Conservation (phyloP, 225 moss, liverwort and hornwort genomes). For the Thuidium tamariscinum region DNA sequence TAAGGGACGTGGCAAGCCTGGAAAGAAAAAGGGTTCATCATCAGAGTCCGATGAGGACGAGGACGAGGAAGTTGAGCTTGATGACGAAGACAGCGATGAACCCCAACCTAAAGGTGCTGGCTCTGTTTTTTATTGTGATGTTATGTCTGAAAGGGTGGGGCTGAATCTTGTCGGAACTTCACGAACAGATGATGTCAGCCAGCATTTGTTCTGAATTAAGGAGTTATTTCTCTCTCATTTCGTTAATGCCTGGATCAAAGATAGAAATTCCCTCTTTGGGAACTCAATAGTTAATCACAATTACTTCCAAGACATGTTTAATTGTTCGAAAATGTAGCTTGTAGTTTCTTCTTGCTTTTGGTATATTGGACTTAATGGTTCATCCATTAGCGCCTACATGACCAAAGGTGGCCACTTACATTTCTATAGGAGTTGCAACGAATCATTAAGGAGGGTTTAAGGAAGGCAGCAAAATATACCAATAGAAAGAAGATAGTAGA, state of each 20-base stretch:
- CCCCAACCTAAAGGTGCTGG: slow-evolving; percentile 39
- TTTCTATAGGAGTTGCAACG: neutral
- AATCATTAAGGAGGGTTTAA: neutral
- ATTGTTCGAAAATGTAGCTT: neutral
- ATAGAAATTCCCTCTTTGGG: neutral
- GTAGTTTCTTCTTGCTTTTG: neutral
- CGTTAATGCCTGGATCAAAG: neutral
- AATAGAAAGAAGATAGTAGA: neutral
- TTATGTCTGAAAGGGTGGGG: neutral
- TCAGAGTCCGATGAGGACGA: slow-evolving; percentile 49
- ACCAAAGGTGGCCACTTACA: neutral
- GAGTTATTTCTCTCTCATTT: neutral
- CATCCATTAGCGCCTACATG: neutral
- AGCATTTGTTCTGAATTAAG: neutral
- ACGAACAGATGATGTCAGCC: neutral
- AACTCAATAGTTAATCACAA: neutral
- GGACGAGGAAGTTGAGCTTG: slow-evolving; percentile 27
- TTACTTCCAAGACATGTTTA: neutral
- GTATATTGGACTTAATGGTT: neutral
- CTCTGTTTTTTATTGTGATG: neutral
- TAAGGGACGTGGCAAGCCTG: slow-evolving; percentile 40
- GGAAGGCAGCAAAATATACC: neutral
- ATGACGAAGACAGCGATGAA: slow-evolving; percentile 32
- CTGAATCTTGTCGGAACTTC: neutral
- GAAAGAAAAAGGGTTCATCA: slow-evolving; percentile 37